phyloP scores from a whole-genome alignment of 2,329 filamentous ascomycete species.

The Basipetospora chlamydospora region DNA sequence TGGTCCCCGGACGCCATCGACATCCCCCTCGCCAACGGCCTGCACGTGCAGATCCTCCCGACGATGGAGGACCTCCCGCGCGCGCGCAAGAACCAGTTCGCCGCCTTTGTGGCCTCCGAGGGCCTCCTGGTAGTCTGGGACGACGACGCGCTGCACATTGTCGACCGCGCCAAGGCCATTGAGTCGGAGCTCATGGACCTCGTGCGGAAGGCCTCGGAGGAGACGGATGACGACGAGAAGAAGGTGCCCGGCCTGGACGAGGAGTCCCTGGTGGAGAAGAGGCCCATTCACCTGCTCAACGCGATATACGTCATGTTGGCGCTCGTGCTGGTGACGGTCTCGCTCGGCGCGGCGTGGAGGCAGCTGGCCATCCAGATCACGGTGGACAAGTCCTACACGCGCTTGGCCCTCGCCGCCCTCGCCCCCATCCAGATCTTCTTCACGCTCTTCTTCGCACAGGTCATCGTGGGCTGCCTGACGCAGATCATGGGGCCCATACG shows the following conservation, averaged over 20 bases:
- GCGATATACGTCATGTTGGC: slow-evolving; percentile 53
- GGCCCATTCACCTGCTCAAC: slow-evolving; percentile 56
- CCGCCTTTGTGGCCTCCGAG: slow-evolving; percentile 61
- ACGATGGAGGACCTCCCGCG: slow-evolving; percentile 55
- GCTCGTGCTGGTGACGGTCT: slow-evolving; percentile 47
- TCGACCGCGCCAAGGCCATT: slow-evolving; percentile 55
- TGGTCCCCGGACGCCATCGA: slow-evolving; percentile 61
- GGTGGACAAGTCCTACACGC: slow-evolving; percentile 47
- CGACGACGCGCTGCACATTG: slow-evolving; percentile 58
- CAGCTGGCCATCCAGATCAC: slow-evolving; percentile 54
- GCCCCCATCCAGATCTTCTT: slow-evolving; percentile 66
- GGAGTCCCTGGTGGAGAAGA: slow-evolving; percentile 53
- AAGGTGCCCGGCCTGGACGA: slow-evolving; percentile 29
- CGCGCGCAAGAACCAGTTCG: slow-evolving; percentile 66
- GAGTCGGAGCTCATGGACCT: slow-evolving; percentile 66
- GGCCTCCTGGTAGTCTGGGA: slow-evolving; percentile 69
- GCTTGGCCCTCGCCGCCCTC: slow-evolving; percentile 50
- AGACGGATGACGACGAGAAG: slow-evolving; percentile 31
- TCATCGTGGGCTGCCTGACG: slow-evolving; percentile 60
- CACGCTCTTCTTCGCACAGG: slow-evolving; percentile 67
- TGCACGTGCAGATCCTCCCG: slow-evolving; percentile 62
- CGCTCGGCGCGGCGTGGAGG: slow-evolving; percentile 55
- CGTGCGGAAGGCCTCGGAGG: slow-evolving; percentile 51
- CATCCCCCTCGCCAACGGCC: slow-evolving; percentile 60
- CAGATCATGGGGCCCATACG: slow-evolving; percentile 64